phyloP scores from a whole-genome alignment of 2,329 filamentous ascomycete genomes.

The Cercospora citrullina region DNA sequence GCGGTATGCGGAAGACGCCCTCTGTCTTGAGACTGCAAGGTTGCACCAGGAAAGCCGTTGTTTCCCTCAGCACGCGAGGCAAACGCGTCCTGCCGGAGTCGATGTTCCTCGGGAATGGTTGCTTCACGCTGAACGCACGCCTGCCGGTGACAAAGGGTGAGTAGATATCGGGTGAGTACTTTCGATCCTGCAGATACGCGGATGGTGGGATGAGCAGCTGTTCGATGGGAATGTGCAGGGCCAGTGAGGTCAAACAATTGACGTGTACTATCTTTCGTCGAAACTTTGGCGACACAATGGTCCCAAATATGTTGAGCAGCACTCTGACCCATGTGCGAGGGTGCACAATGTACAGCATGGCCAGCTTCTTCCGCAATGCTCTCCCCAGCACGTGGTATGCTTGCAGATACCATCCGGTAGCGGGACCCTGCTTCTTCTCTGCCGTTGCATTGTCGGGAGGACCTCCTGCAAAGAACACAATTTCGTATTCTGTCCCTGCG shows the following conservation, averaged over 20 bases:
- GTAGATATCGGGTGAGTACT: slow-evolving; percentile 50
- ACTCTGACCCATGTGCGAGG: slow-evolving; percentile 59
- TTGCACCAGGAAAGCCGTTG: slow-evolving; percentile 53
- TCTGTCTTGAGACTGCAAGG: slow-evolving; percentile 51
- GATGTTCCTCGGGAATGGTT: slow-evolving; percentile 50
- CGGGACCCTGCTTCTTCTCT: slow-evolving; percentile 51
- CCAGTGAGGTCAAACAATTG: slow-evolving; percentile 52
- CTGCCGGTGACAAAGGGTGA: slow-evolving; percentile 49
- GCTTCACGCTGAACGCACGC: slow-evolving; percentile 50
- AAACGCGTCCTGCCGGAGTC: slow-evolving; percentile 49
- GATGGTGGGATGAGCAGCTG: slow-evolving; percentile 55
- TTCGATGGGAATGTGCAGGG: slow-evolving; percentile 54
- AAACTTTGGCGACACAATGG: slow-evolving; percentile 59
- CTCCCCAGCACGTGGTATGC: slow-evolving; percentile 58
- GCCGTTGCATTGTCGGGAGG: slow-evolving; percentile 46
- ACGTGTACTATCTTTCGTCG: slow-evolving; percentile 59
- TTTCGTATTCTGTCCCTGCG: slow-evolving; percentile 56
- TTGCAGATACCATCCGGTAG: slow-evolving; percentile 59
- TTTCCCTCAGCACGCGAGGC: slow-evolving; percentile 55
- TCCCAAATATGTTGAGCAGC: slow-evolving; percentile 57
- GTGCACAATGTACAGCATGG: slow-evolving; percentile 59
- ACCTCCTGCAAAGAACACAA: slow-evolving; percentile 60
- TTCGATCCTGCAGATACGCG: slow-evolving; percentile 56
- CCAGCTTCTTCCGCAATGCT: slow-evolving; percentile 56
- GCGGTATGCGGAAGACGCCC: slow-evolving; percentile 56